Conservation (phyloP, 495 filamentous ascomycete species). For the Jackrogersella multiformis region DNA sequence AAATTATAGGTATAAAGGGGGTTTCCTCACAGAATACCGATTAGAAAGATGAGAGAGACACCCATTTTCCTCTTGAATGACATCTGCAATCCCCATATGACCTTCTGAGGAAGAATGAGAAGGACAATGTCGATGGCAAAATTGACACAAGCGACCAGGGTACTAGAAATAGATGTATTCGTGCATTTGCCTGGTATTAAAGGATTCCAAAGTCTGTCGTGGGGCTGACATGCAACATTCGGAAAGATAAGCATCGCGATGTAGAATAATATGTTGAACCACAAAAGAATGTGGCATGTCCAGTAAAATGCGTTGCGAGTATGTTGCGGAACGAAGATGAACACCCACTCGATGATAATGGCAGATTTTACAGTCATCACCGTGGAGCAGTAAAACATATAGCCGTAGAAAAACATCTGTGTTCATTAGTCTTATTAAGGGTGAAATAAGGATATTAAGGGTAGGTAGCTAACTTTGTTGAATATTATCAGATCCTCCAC, state of each 20-base stretch:
- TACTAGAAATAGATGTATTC: constrained; percentile 13
- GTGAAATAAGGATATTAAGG: background rate
- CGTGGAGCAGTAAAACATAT: constrained; percentile 3
- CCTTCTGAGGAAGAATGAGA: constrained; percentile 43
- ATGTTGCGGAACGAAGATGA: background rate
- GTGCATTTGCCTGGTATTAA: constrained; percentile 32
- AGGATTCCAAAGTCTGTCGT: constrained; percentile 43
- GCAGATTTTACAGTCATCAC: background rate
- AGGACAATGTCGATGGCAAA: constrained; percentile 45
- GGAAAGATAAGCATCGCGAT: constrained; percentile 28
- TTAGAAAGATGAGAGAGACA: constrained; percentile 41
- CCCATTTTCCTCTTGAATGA: constrained; percentile 35
- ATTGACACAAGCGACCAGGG: constrained; percentile 18
- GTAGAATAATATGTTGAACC: background rate
- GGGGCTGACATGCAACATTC: constrained; percentile 51
- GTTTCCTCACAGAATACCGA: constrained; percentile 38
- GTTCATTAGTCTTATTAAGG: background rate
- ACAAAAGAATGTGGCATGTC: background rate
- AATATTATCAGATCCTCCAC: background rate
- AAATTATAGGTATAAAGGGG: background rate
- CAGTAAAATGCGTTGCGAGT: background rate
- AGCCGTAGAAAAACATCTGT: background rate
- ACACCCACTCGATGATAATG: constrained; percentile 3
- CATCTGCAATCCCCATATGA: constrained; percentile 45
- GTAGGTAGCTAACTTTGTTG: background rate